A percentile compares a stretch with the other conserved stretches of the same genome.
These are phyloP conservation scores for Coprinopsis cinerea DNA, from an alignment of 768 basidiomycete species.

Conservation along the genomic window DNA sequence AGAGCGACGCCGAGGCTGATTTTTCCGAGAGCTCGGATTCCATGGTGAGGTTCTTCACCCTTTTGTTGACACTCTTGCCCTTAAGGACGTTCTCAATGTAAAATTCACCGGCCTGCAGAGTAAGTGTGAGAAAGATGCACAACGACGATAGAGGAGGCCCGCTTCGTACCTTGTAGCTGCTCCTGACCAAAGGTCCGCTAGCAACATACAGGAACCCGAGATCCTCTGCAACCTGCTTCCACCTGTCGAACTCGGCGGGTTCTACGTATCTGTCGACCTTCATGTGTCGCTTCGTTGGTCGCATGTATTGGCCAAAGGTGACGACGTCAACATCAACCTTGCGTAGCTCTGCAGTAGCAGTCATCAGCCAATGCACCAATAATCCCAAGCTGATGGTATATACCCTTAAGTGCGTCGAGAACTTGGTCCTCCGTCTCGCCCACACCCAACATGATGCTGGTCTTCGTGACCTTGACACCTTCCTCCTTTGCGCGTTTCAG, in stretches of 20 bases:
- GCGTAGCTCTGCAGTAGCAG: slow-evolving; percentile 63
- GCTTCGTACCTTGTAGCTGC: slow-evolving; percentile 85
- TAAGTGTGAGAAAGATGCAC: slow-evolving; percentile 8
- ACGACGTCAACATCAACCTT: slow-evolving; percentile 91
- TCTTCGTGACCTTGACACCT: slow-evolving; percentile 89
- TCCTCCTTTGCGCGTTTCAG: slow-evolving; percentile 78
- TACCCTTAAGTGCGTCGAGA: slow-evolving; percentile 71
- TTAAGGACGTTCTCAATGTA: slow-evolving; percentile 89
- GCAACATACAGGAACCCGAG: slow-evolving; percentile 98
- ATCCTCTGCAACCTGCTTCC: slow-evolving; percentile 85
- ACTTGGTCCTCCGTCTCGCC: slow-evolving; percentile 87
- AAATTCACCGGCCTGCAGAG: slow-evolving; percentile 82
- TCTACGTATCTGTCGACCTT: slow-evolving; percentile 96
- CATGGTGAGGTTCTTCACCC: slow-evolving; percentile 24
- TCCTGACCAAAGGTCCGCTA: slow-evolving; percentile 91
- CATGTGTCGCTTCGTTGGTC: slow-evolving; percentile 98
- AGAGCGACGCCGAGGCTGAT: neutral
- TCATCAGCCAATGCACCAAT: slow-evolving; percentile 6
- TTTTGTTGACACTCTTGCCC: slow-evolving; percentile 46
- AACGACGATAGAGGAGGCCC: neutral
- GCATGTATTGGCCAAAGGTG: slow-evolving; percentile 99
- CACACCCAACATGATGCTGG: slow-evolving; percentile 97
- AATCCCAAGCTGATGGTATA: neutral
- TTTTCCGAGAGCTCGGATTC: slow-evolving; percentile 1
- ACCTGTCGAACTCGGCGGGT: slow-evolving; percentile 86